Base-by-base conservation (phyloP, 1,284 basidiomycete species). In the Polyporus tsugae region DNA sequence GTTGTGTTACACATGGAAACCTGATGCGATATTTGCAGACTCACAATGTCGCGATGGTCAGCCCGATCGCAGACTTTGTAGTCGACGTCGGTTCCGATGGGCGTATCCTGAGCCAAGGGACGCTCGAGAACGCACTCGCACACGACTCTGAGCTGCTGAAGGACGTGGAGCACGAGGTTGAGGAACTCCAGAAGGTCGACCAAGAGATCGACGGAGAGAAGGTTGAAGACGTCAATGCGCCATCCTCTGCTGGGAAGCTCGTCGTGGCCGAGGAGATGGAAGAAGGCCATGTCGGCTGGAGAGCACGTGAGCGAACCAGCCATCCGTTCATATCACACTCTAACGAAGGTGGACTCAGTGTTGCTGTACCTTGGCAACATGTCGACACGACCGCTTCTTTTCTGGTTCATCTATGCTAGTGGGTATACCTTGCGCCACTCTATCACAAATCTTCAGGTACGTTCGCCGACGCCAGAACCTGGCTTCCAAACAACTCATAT, bases 11-110 rank as follows among this genome's bases (percentile, higher is more conserved):
- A 57, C 4, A 19, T 19, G 2, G 6, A 19, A 6, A 25, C 29
- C 41, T 55, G 15, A 63, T 6, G 2, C 62, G 17, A 2, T 38
- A 59, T 64, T 10, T 7, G 58, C 58, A 89, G 87, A 93, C 92
- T 0, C 92, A 94, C 78, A 92, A 94, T 73, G 84, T 92, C 35
- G 86, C 87, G 2, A 85, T 94, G 76, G 84, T 85, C n/a, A 84
- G 84, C 29, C 87, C 90, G 2, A 81, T 92, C 35, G 89, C 91
- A 13, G 84, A 87, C 58, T 91, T 86, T 76, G 85, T 91, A 15
- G 85, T 93, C 33, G 85, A 86, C 4, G 76, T 95, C 39, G 80
- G 82, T 9, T 75, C 81, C 15, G 87, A 89, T 71, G 88, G 89
- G 4, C 82, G 80, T 0, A 79, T 90, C 39, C 67, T 80, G 4